phyloP scores from a whole-genome alignment of 2,329 filamentous ascomycete species.

The Botryotinia globosa region DNA sequence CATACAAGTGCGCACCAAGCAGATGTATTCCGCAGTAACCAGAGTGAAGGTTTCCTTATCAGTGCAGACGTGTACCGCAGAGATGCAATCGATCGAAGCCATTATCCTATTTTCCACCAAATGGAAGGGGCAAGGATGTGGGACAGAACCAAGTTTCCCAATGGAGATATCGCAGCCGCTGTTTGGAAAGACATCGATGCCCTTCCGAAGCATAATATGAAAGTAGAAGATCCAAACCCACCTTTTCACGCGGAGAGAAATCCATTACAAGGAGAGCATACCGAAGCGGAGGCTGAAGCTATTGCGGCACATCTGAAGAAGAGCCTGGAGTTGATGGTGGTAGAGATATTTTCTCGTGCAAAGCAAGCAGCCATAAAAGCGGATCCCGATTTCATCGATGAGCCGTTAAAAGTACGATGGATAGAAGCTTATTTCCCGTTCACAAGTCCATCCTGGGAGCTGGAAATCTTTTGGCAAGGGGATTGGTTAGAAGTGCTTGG shows the following conservation, averaged over 20 bases:
- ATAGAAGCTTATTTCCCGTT: conserved; percentile 98
- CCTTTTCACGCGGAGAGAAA: conserved; percentile 75
- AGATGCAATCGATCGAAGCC: conserved; percentile 90
- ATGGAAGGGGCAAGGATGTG: conserved; percentile 95
- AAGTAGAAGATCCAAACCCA: conserved; percentile 81
- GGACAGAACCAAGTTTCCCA: conserved; percentile 64
- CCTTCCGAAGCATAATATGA: conserved; percentile 70
- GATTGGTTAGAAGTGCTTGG: conserved; percentile 96
- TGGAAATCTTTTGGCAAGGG: conserved; percentile 91
- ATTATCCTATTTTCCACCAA: conserved; percentile 97
- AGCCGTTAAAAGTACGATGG: conserved; percentile 86
- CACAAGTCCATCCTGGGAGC: conserved; percentile 91
- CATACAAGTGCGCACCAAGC: conserved; percentile 94
- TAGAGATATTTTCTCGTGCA: conserved; percentile 81
- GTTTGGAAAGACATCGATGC: conserved; percentile 68
- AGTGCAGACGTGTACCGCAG: conserved; percentile 92
- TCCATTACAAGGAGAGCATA: conserved; percentile 75
- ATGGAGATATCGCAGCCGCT: conserved; percentile 58
- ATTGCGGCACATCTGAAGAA: conserved; percentile 83
- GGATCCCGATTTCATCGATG: conserved; percentile 52
- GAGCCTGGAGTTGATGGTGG: conserved; percentile 84
- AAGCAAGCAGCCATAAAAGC: conserved; percentile 58
- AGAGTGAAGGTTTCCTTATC: conserved; percentile 79
- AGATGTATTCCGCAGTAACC: conserved; percentile 70
- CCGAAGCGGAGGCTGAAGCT: conserved; percentile 73